Base-by-base conservation (phyloP, 805 yeast genomes). In the Cyberlindnera mycetangii region DNA sequence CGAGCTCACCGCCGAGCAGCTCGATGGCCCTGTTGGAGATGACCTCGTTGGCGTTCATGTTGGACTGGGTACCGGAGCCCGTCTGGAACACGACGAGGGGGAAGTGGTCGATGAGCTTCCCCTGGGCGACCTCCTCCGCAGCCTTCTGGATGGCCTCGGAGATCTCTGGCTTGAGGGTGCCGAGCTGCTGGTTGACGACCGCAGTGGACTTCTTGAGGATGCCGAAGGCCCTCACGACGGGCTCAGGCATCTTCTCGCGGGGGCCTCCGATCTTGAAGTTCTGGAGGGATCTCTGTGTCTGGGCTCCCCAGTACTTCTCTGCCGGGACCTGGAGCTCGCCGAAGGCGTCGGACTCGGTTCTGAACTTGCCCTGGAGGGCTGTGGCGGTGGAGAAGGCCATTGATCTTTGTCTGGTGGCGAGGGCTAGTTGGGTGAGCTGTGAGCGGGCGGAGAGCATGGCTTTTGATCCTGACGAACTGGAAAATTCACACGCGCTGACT, bases 11-110 rank as follows among this genome's bases (percentile, higher is more conserved):
- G 52, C 97, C 98, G 54, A 93, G 77, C 42, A 93, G 62, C 72
- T 93, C 98, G 68, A 93, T 93, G 58, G 99, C 99, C 63, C 99
- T 83, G 80, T 93, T 93, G 45, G 97, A 88, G 62, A 93, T 93
- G 56, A 93, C 99, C 75, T 93, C 99, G 69, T 93, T 93, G 64
- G 98, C 96, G 69, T 93, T 92, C 98, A 93, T 93, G 76, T 93
- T 93, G 52, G 95, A 84, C 72, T 93, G 99, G 47, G 99, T 93
- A 67, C 99, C 99, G 25, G 96, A 87, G 48, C 99, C 99, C 49
- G 99, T 93, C 75, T 93, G 99, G 85, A 89, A 93, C 30, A 93
- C 97, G 47, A 93, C 99, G 66, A 93, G 76, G 47, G 99, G 99
- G 83, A 93, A 93, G 69, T 93, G 96, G 60, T 85, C 96, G 51